Percentiles rank a stretch among this genome's conserved stretches.
These are phyloP conservation scores for Tubosaeta brunneosetosa DNA, from an alignment of 768 basidiomycete genomes.

Conservation along the genomic window DNA sequence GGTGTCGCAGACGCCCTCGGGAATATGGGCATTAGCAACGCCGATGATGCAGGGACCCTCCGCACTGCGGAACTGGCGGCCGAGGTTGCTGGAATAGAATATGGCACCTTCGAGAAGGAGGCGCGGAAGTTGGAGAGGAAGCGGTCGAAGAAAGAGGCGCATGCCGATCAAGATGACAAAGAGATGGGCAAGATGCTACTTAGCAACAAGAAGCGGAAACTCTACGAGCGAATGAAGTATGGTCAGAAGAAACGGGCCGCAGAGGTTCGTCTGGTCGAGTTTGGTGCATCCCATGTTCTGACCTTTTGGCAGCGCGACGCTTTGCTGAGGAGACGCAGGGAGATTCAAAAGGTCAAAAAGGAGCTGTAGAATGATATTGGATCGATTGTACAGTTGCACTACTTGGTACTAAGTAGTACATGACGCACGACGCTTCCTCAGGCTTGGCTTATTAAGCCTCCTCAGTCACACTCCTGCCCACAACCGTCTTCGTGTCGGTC, in stretches of 20 bases:
- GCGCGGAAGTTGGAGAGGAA: conserved; percentile 57
- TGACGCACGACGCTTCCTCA: too few relatives aligned
- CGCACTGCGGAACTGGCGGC: conserved; percentile 90
- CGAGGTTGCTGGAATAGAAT: conserved; percentile 82
- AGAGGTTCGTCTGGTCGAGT: conserved; percentile 56
- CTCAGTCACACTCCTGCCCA: background rate
- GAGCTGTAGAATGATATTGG: background rate
- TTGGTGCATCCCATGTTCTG: conserved; percentile 3
- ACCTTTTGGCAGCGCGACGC: conserved; percentile 46
- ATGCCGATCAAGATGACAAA: conserved; percentile 47
- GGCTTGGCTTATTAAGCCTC: conserved; percentile 16
- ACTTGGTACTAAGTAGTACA: too few relatives aligned
- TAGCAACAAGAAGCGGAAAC: conserved; percentile 90
- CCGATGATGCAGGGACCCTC: conserved; percentile 60
- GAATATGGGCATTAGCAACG: conserved; percentile 30
- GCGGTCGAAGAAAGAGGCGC: conserved; percentile 28
- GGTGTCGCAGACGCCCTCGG: conserved; percentile 26
- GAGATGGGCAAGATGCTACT: conserved; percentile 98
- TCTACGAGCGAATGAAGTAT: conserved; percentile 92
- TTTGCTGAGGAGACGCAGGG: conserved; percentile 55
- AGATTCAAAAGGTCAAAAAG: conserved; percentile 41
- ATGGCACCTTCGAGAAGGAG: conserved; percentile 71
- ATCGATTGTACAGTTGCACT: conserved; percentile 23
- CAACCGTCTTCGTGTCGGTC: conserved; percentile 7
- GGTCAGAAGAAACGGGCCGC: conserved; percentile 68